Evolutionary conservation across 2,329 filamentous ascomycete genomes (phyloP).

Genomic region (Ceratocystis smalleyi): DNA sequence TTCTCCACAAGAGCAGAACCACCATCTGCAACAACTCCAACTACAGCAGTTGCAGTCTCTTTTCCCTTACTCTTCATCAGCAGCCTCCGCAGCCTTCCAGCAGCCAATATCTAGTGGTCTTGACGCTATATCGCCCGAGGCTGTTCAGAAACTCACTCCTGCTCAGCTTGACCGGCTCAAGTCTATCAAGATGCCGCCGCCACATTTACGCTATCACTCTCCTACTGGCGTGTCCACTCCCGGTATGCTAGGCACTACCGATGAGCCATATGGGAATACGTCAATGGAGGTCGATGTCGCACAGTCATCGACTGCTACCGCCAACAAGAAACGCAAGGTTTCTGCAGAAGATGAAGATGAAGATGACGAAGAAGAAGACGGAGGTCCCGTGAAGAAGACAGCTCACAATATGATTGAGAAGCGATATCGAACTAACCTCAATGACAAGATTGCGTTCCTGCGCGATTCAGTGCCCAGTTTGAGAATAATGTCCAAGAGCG

Average conservation of each 20-base stretch:
- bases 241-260: slow-evolving; percentile 34
- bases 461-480: slow-evolving; percentile 84
- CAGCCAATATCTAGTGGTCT: slow-evolving; percentile 6
- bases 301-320: slow-evolving; percentile 30
- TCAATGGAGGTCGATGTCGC: slow-evolving; percentile 40
- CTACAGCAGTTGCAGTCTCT: slow-evolving; percentile 12
- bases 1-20: slow-evolving; percentile 10
- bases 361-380: slow-evolving; percentile 42
- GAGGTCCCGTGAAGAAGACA: slow-evolving; percentile 58
- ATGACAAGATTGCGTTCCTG: slow-evolving; percentile 89
- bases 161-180: slow-evolving; percentile 43
- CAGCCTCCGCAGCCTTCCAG: slow-evolving; percentile 5
- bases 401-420: slow-evolving; percentile 98
- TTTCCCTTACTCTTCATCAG: slow-evolving; percentile 11
- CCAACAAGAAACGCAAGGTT: slow-evolving; percentile 53
- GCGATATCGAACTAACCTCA: slow-evolving; percentile 86
- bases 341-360: slow-evolving; percentile 46
- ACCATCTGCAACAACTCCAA: slow-evolving; percentile 12
- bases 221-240: slow-evolving; percentile 44
- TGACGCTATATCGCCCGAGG: slow-evolving; percentile 11
- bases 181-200: slow-evolving; percentile 48
- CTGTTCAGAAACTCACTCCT: slow-evolving; percentile 31
- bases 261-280: slow-evolving; percentile 34
- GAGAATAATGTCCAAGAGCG: slow-evolving; percentile 64
- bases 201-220: slow-evolving; percentile 44